These are phyloP conservation scores for Camelina sativa DNA, from an alignment of 345 rosid genomes.

Conservation along the genomic window DNA sequence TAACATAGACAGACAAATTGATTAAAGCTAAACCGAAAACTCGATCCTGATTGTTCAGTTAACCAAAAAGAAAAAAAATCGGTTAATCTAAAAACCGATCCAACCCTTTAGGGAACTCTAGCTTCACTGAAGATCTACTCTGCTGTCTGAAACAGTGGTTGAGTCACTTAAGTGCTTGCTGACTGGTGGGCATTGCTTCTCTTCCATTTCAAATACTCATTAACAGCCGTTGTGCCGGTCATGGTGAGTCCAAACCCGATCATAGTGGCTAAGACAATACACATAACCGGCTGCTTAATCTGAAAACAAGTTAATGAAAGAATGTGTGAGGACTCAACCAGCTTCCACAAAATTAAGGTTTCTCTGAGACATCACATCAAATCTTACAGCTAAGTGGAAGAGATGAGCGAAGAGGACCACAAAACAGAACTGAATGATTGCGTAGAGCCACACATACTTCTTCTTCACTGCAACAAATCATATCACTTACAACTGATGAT, in stretches of 20 bases:
- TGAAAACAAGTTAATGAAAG: conserved; percentile 14
- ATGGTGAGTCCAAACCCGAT: conserved; percentile 77
- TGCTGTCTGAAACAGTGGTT: neutral
- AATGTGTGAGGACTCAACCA: conserved; percentile 7
- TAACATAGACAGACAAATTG: neutral
- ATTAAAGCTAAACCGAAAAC: conserved; percentile 8
- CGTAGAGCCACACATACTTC: conserved; percentile 75
- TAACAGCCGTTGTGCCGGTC: conserved; percentile 53
- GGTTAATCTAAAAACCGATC: conserved; percentile 7
- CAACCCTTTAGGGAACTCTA: conserved; percentile 19
- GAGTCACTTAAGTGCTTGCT: conserved; percentile 14
- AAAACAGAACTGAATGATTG: conserved; percentile 63
- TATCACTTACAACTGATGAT: neutral
- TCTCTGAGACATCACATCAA: conserved; percentile 11
- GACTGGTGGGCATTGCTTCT: conserved; percentile 30
- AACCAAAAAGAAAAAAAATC: conserved; percentile 17
- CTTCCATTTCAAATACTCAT: conserved; percentile 52
- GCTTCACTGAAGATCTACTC: conserved; percentile 17
- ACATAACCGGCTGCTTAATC: conserved; percentile 63
- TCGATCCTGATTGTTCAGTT: neutral
- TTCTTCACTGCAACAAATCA: conserved; percentile 53
- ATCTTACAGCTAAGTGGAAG: conserved; percentile 71
- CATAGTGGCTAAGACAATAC: conserved; percentile 77
- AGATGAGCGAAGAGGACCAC: conserved; percentile 80
- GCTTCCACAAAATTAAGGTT: neutral